A percentile compares a stretch with the other conserved stretches of the same genome.
Evolutionary conservation across 352 stramenopile genomes (phyloP).

Genomic region (Globisporangium paroecandrum): DNA sequence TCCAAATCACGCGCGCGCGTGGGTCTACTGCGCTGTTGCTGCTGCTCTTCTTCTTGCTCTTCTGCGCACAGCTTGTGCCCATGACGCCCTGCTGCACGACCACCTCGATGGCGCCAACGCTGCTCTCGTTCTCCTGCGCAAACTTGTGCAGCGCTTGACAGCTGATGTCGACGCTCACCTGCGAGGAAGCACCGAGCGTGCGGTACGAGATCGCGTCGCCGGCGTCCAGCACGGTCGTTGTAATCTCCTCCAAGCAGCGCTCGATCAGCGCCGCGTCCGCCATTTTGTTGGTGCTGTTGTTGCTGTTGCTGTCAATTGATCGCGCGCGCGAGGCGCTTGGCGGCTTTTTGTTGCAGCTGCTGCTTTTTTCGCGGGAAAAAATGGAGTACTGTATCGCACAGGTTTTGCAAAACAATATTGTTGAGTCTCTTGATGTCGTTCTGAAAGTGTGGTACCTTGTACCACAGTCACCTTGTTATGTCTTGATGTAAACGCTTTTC

Average conservation of each 20-base stretch:
- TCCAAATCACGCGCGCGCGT: slow-evolving; percentile 42
- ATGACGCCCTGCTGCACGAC: slow-evolving; percentile 30
- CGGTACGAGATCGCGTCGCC: slow-evolving; percentile 56
- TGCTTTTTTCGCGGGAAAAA: slow-evolving; percentile 10
- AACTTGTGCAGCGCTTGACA: slow-evolving; percentile 43
- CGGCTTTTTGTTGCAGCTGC: not conserved
- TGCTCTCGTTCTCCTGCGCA: slow-evolving; percentile 24
- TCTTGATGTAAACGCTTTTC: not conserved
- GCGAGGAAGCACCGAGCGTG: slow-evolving; percentile 35
- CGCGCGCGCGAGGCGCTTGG: not conserved
- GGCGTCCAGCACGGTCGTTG: slow-evolving; percentile 48
- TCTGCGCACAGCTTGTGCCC: not conserved
- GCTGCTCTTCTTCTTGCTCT: not conserved
- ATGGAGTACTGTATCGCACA: slow-evolving; percentile 3
- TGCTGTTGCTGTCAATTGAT: slow-evolving; percentile 5
- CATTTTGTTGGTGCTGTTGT: not conserved
- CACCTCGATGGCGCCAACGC: slow-evolving; percentile 40
- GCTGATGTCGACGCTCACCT: slow-evolving; percentile 24
- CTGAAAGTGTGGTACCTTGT: not conserved
- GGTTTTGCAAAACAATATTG: not conserved
- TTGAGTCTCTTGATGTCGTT: not conserved
- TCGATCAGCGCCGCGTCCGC: slow-evolving; percentile 17
- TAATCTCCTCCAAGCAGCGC: slow-evolving; percentile 57
- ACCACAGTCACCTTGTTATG: not conserved
- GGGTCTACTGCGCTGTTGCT: slow-evolving; percentile 25